Base-by-base conservation (phyloP, 257 asterid genomes). In the Rubia yunnanensis region DNA sequence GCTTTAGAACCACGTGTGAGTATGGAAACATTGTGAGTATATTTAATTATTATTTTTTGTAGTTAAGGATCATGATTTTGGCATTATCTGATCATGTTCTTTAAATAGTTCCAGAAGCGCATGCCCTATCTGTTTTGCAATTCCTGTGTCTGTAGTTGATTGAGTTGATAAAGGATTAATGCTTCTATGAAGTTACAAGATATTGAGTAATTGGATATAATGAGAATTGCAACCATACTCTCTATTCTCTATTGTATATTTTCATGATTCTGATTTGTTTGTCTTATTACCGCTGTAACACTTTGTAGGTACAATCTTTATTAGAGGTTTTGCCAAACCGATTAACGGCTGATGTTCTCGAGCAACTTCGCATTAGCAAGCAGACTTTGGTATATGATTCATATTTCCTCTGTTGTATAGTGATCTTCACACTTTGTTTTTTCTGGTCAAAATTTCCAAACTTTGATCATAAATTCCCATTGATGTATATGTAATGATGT, bases 271-370 rank as follows among this genome's bases (percentile, higher is more conserved):
- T 61, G 20, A 23, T 60, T 18, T 4, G 0, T 32, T 59, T 10
- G n/a, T 32, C 38, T 34, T 9, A 60, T 1, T 20, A 11, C 14
- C 34, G 65, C 50, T 56, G 26, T 68, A 66, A n/a, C 72, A 63
- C 73, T 63, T 65, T 86, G 75, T 84, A 94, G 99, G 90, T 94
- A 64, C 90, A 83, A 86, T 79, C 84, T 78, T 85, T 94, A 74
- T 87, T 94, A 52, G 99, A 88, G 88, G 95, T 90, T 73, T 88
- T 94, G 67, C 97, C 99, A 30, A 94, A 90, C 74, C 84, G 96
- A 67, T 78, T 94, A 81, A 94, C 96, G 4, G 97, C 85, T 63
- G 88, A 86, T 76, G 80, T 94, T 72, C 75, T 94, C 80, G 99
- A 90, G 85, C 86, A 94, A 78, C 97, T 94, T 54, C 89, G 99